phyloP scores from a whole-genome alignment of 176 grass and related monocot species.

The Areca catechu region DNA sequence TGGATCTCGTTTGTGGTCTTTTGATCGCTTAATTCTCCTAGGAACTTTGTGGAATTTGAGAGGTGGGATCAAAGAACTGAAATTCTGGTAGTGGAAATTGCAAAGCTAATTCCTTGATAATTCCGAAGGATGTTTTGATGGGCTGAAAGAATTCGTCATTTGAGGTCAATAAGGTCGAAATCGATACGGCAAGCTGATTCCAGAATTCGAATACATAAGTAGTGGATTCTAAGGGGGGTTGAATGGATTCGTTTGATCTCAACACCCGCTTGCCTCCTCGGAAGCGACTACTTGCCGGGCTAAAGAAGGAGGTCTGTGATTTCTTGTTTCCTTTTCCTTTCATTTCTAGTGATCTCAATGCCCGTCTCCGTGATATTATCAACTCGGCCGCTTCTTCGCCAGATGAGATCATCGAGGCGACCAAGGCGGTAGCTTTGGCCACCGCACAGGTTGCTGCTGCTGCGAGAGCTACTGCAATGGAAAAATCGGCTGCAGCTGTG shows the following conservation, averaged over 20 bases:
- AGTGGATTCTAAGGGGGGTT: neutral
- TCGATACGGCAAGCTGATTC: no score
- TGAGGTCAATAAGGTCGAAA: no score
- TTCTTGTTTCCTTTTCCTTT: slow-evolving; percentile 30
- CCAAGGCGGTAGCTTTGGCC: slow-evolving; percentile 38
- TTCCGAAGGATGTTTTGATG: no score
- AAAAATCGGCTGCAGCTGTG: slow-evolving; percentile 62
- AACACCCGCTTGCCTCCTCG: slow-evolving; percentile 86
- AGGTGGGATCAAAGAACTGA: no score
- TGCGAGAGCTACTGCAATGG: slow-evolving; percentile 38
- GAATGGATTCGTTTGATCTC: slow-evolving; percentile 71
- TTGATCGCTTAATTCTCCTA: no score
- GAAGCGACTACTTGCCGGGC: slow-evolving; percentile 86
- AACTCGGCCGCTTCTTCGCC: slow-evolving; percentile 38
- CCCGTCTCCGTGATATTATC: slow-evolving; percentile 53
- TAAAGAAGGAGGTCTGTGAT: slow-evolving; percentile 47
- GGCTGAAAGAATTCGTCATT: no score
- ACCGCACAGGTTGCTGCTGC: slow-evolving; percentile 43
- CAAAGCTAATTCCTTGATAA: no score
- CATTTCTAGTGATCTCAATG: slow-evolving; percentile 35
- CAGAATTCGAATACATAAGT: no score
- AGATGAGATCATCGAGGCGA: slow-evolving; percentile 43
- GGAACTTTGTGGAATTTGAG: no score
- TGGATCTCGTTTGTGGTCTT: no score
- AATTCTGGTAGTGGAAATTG: no score